These are phyloP conservation scores for Suillus discolor DNA, from an alignment of 768 basidiomycete species.

Conservation along the genomic window DNA sequence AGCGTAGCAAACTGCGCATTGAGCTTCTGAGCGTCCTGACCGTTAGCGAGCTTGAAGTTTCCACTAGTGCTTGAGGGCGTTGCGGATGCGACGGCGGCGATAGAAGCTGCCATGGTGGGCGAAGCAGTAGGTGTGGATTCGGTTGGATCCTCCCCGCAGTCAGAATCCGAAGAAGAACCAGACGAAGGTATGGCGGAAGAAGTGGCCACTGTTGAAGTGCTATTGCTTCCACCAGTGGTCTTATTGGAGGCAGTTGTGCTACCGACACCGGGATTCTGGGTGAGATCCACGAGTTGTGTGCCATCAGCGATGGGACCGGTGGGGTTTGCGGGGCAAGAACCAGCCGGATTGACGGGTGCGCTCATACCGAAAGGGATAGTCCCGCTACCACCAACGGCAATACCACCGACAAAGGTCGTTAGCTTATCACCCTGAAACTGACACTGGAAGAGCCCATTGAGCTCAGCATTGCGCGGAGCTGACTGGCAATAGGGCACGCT, in stretches of 20 bases:
- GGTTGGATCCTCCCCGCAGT: constrained; percentile 8
- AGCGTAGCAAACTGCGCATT: constrained; percentile 56
- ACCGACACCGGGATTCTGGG: constrained; percentile 37
- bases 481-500: constrained; percentile 55
- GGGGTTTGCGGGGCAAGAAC: constrained; percentile 53
- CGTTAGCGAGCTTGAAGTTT: constrained; percentile 38
- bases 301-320: constrained; percentile 53
- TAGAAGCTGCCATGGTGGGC: neutral
- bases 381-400: constrained; percentile 44
- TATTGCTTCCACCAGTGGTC: constrained; percentile 8
- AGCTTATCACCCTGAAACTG: constrained; percentile 53
- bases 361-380: constrained; percentile 56
- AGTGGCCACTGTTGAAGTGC: constrained; percentile 7
- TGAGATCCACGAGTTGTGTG: constrained; percentile 40
- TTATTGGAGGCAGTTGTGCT: neutral
- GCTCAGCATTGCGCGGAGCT: constrained; percentile 53
- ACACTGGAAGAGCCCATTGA: constrained; percentile 60
- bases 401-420: constrained; percentile 46
- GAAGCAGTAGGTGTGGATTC: neutral
- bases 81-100: constrained; percentile 10
- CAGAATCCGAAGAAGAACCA: constrained; percentile 10
- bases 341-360: constrained; percentile 43
- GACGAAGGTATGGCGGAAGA: constrained; percentile 4
- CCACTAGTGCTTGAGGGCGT: constrained; percentile 6
- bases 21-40: constrained; percentile 50